Base-by-base conservation (phyloP, 345 rosid genomes). In the Leavenworthia alabamica region DNA sequence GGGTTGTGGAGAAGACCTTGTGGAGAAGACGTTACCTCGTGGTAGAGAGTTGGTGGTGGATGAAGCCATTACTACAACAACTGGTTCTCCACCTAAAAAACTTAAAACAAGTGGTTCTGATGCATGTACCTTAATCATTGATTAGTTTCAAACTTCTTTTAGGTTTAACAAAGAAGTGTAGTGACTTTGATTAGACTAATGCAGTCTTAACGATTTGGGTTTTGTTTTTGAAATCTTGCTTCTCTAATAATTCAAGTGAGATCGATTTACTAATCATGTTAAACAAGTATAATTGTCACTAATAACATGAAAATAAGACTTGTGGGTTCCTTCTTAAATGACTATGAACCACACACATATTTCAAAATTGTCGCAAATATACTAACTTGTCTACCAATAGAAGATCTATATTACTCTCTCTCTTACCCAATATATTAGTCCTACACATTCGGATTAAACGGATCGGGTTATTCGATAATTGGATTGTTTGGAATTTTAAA, bases 1-100 rank as follows among this genome's bases (percentile, higher is more conserved):
- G n/a, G n/a, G n/a, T 68, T 76, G 93, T 77, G 13, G 0, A 64
- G 60, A 79, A 46, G 73, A 37, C 56, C 33, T 67, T 26, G 64
- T 31, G 55, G 74, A 46, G 69, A 77, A 77, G 78, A 67, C 64
- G 46, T 27, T 43, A 14, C 16, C 74, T 29, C 78, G 80, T 49
- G 63, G 62, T 22, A 26, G 31, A 24, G 76, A 56, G 60, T 33
- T 53, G 17, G 46, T n/a, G n/a, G n/a, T 81, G 26, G 27, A 61
- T 71, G 65, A 78, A 27, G 78, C 79, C 14, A 20, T 82, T 13
- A 17, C 26, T 33, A 4, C 33, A 8, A 15, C 9, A 16, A 14
- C 6, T 51, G 55, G 37, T 60, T 68, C 73, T 19, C 56, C 67
- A 17, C 47, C 60, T 6, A 68, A 68, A n/a, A 60, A 44, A 2